A percentile compares a stretch with the other conserved stretches of the same genome.
Conservation (phyloP, 1,284 basidiomycete genomes). For the Puccinia polysora region DNA sequence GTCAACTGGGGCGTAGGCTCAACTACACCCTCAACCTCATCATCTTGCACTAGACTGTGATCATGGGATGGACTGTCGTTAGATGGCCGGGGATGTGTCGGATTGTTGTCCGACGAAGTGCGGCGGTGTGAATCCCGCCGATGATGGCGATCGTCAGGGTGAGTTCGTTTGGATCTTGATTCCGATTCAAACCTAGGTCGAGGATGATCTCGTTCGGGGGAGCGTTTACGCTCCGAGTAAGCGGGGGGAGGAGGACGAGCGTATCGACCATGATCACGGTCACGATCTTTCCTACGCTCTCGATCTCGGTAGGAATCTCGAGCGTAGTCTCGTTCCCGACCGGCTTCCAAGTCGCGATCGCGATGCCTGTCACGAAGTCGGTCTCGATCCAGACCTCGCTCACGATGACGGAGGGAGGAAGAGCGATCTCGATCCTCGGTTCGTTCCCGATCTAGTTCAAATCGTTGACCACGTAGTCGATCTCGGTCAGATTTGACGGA, state of each 20-base stretch:
- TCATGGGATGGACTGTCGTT: slow-evolving; percentile 2
- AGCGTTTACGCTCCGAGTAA: slow-evolving; percentile 11
- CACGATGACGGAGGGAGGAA: slow-evolving; percentile 16
- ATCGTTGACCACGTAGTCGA: background rate
- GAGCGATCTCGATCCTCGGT: background rate
- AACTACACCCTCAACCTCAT: slow-evolving; percentile 9
- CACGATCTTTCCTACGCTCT: slow-evolving; percentile 14
- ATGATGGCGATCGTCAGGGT: background rate
- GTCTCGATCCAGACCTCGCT: background rate
- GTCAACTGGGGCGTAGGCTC: slow-evolving; percentile 14
- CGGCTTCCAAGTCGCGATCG: background rate
- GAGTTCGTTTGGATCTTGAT: background rate
- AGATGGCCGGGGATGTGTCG: background rate
- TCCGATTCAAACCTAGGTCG: slow-evolving; percentile 17
- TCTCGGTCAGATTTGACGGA: slow-evolving; percentile 22
- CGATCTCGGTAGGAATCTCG: slow-evolving; percentile 20
- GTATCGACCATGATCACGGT: slow-evolving; percentile 12
- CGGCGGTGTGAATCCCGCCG: slow-evolving; percentile 7
- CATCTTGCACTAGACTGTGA: background rate
- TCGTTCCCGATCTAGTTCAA: slow-evolving; percentile 26
- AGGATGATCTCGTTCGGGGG: slow-evolving; percentile 28
- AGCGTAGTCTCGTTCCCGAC: slow-evolving; percentile 11
- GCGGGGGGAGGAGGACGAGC: slow-evolving; percentile 3
- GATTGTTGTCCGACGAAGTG: background rate
- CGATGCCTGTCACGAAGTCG: background rate